phyloP scores from a whole-genome alignment of 139 green algal genomes.

The Chlorella ohadii region DNA sequence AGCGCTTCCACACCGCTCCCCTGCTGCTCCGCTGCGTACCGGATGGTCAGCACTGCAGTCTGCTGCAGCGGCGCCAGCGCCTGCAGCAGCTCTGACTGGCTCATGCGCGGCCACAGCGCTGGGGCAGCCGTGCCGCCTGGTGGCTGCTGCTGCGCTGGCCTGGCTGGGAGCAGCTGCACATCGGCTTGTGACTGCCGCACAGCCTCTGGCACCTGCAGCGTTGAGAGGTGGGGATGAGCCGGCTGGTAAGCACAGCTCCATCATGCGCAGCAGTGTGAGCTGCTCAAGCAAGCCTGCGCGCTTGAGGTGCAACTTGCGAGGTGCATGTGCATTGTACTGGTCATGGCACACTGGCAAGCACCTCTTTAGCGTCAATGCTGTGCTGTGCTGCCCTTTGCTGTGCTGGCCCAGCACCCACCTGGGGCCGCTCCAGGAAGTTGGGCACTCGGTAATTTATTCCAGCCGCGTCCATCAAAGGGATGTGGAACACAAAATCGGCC shows the following conservation, averaged over 20 bases:
- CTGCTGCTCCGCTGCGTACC: neutral
- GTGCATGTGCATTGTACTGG: too few relatives aligned
- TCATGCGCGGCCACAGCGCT: conserved; percentile 1
- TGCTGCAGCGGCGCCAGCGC: neutral
- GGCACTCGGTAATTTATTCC: neutral
- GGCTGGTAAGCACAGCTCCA: too few relatives aligned
- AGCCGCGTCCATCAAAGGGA: neutral
- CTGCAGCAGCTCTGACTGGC: neutral
- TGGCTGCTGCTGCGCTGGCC: too few relatives aligned
- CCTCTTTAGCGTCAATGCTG: too few relatives aligned
- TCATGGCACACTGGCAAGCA: too few relatives aligned
- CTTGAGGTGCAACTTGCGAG: too few relatives aligned
- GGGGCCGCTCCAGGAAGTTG: conserved; percentile 10
- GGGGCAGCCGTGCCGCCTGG: neutral
- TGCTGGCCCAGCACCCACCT: neutral
- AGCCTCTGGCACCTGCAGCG: neutral
- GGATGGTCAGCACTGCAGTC: neutral
- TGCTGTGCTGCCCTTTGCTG: too few relatives aligned
- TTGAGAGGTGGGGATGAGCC: neutral
- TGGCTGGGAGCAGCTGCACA: neutral
- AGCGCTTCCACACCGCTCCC: too few relatives aligned
- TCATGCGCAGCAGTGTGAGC: too few relatives aligned
- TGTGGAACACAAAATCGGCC: conserved; percentile 18
- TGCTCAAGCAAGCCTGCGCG: too few relatives aligned
- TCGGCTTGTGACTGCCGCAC: neutral